phyloP scores from a whole-genome alignment of 2,329 filamentous ascomycete genomes.

The Penicillium digitatum region DNA sequence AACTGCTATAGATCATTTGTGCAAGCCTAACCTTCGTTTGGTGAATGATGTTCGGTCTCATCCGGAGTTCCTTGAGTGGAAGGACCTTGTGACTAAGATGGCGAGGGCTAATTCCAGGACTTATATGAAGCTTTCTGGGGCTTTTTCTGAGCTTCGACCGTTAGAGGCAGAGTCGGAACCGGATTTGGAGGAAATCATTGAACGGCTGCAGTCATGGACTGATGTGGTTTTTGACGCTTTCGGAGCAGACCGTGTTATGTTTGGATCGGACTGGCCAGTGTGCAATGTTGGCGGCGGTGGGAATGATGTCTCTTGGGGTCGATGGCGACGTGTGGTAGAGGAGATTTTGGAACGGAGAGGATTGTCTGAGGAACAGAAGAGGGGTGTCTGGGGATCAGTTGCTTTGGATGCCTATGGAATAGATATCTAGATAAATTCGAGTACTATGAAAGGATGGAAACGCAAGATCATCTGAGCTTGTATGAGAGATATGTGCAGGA shows the following conservation, averaged over 20 bases:
- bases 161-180: slow-evolving; percentile 25
- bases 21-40: slow-evolving; percentile 74
- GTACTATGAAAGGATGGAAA: not conserved
- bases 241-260: slow-evolving; percentile 71
- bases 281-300: slow-evolving; percentile 65
- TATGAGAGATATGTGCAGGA: not conserved
- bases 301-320: slow-evolving; percentile 62
- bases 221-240: slow-evolving; percentile 69
- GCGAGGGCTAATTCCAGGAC: slow-evolving; percentile 56
- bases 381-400: slow-evolving; percentile 67
- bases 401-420: slow-evolving; percentile 65
- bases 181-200: slow-evolving; percentile 43
- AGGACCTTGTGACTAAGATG: slow-evolving; percentile 63
- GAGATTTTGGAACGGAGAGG: slow-evolving; percentile 52
- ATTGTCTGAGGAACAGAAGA: slow-evolving; percentile 59
- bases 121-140: slow-evolving; percentile 92
- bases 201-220: slow-evolving; percentile 65
- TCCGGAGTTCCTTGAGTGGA: slow-evolving; percentile 65
- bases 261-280: slow-evolving; percentile 90
- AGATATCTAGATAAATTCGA: slow-evolving; percentile 13
- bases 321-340: slow-evolving; percentile 71
- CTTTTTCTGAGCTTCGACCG: slow-evolving; percentile 71
- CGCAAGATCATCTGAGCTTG: not conserved
- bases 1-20: slow-evolving; percentile 67
- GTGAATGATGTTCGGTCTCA: slow-evolving; percentile 38